Percentiles rank a stretch among this genome's conserved stretches.
phyloP scores from a whole-genome alignment of 345 rosid species.

The Brassica nigra region DNA sequence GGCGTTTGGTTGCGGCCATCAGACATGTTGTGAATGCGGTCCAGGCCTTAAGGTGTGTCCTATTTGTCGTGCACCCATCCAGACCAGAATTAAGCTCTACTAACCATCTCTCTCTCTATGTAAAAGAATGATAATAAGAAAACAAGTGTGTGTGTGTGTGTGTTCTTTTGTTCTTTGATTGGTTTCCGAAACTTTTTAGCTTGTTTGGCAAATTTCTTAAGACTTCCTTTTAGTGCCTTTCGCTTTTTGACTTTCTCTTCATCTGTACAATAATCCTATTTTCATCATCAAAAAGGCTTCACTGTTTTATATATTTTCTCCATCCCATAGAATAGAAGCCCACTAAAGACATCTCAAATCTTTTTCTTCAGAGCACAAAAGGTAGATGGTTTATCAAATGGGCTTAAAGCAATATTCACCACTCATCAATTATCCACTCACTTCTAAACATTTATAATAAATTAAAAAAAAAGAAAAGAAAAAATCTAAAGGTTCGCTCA shows the following conservation, averaged over 20 bases:
- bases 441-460: not conserved
- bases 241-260: no score
- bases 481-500: no score
- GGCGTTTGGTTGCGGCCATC: constrained; percentile 99
- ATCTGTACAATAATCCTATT: no score
- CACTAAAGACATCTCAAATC: no score
- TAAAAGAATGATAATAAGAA: not conserved
- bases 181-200: not conserved
- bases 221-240: no score
- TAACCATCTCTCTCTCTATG: constrained; percentile 34
- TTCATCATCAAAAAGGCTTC: no score
- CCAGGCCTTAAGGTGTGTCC: constrained; percentile 77
- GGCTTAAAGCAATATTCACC: constrained; percentile 8
- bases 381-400: not conserved
- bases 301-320: no score
- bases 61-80: constrained; percentile 69
- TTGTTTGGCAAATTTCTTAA: not conserved
- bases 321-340: no score
- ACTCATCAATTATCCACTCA: constrained; percentile 28
- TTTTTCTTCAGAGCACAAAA: no score
- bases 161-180: constrained; percentile 37
- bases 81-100: constrained; percentile 86
- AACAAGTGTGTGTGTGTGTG: not conserved
- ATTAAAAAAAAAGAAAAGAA: not conserved
- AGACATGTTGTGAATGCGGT: constrained; percentile 92